Evolutionary conservation across 805 yeast genomes (phyloP).

Genomic region (Kluyveromyces siamensis): DNA sequence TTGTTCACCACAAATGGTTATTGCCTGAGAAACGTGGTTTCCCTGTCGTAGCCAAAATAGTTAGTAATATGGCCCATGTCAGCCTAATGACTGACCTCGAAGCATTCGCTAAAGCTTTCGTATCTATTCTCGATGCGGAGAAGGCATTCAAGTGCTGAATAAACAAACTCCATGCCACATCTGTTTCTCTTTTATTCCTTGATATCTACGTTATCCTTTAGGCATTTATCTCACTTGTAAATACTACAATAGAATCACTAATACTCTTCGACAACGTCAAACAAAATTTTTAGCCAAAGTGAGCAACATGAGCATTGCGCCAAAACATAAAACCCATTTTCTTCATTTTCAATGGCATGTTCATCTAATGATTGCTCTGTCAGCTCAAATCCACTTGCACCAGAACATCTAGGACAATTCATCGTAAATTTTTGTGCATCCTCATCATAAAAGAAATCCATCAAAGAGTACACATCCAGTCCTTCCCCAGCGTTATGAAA

Average conservation of each 20-base stretch:
- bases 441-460: slow-evolving; percentile 44
- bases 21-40: slow-evolving; percentile 74
- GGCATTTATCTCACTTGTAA: neutral
- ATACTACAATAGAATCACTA: neutral
- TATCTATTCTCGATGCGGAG: slow-evolving; percentile 55
- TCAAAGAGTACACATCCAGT: slow-evolving; percentile 56
- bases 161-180: too few species aligned
- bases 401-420: slow-evolving; percentile 62
- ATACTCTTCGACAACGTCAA: slow-evolving; percentile 33
- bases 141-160: slow-evolving; percentile 3
- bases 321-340: slow-evolving; percentile 54
- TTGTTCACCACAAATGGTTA: slow-evolving; percentile 71
- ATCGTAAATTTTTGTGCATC: slow-evolving; percentile 29
- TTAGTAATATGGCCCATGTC: slow-evolving; percentile 67
- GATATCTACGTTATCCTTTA: too few species aligned
- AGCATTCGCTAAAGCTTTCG: slow-evolving; percentile 62
- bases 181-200: too few species aligned
- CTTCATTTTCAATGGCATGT: slow-evolving; percentile 35
- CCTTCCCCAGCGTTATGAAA: slow-evolving; percentile 48
- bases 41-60: slow-evolving; percentile 58
- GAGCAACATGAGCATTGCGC: slow-evolving; percentile 81
- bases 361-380: slow-evolving; percentile 53
- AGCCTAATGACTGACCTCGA: slow-evolving; percentile 66
- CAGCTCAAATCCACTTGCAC: slow-evolving; percentile 44
- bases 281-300: slow-evolving; percentile 70